Conservation (phyloP, 345 rosid species). For the Eucalyptus melliodora region DNA sequence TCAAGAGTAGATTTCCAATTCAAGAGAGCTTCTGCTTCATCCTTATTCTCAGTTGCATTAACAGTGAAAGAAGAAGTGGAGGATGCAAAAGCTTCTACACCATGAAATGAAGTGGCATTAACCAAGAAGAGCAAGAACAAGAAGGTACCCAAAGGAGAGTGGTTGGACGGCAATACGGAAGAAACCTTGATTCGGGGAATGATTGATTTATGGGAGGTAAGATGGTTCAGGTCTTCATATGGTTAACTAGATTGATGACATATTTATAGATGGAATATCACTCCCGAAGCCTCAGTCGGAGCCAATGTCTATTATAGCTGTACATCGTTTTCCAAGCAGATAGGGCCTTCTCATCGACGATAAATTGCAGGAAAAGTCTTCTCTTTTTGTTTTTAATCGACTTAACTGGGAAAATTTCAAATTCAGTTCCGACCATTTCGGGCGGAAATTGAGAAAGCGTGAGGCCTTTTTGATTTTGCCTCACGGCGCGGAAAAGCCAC, state of each 20-base stretch:
- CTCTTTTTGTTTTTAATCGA: too few relatives aligned
- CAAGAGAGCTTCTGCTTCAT: not conserved
- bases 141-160: not conserved
- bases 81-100: not conserved
- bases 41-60: not conserved
- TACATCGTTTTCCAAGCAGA: too few relatives aligned
- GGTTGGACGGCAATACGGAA: fast-evolving
- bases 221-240: not conserved
- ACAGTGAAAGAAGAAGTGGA: not conserved
- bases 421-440: too few relatives aligned
- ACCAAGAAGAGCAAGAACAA: not conserved
- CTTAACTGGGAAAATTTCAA: too few relatives aligned
- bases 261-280: too few relatives aligned
- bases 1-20: not conserved
- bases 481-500: too few relatives aligned
- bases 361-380: too few relatives aligned
- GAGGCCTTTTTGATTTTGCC: too few relatives aligned
- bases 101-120: fast-evolving
- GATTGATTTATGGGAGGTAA: not conserved
- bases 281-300: too few relatives aligned
- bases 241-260: not conserved
- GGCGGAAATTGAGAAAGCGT: too few relatives aligned
- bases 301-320: too few relatives aligned
- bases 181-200: not conserved
- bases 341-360: too few relatives aligned